Evolutionary conservation across 2,329 filamentous ascomycete genomes (phyloP), one percentile per base, ranked within the genome.

Genomic region (Cladosporium sp.): DNA sequence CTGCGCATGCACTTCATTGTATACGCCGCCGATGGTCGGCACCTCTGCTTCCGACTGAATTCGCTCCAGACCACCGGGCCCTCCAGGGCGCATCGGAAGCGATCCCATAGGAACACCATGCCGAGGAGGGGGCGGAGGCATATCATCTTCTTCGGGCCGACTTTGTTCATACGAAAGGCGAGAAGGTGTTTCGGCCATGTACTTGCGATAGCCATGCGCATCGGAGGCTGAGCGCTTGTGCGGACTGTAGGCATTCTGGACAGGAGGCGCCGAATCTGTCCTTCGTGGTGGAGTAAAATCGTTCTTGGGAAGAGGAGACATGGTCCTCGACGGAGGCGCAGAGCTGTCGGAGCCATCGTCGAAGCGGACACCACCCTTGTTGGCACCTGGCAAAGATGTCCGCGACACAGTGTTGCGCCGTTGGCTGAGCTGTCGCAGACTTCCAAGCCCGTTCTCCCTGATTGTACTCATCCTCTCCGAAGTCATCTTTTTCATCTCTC

Each of bases 401-500:
- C 69, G 59, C 47, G 74, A 74, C 55, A 73, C 74, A 7, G 73
- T 69, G 22, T 73, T 77, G 52, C 76, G 75, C n/a, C 74, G 71
- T 55, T 71, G 71, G 37, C 70, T 66, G n/a, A 70, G 64, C 22
- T 68, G 60, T n/a, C 63, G 57, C 54, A 58, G 62, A 19, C 40
- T 53, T n/a, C 52, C 58, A 37, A 64, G 57, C 24, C 63, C 60
- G 20, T 64, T 62, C 24, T 70, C 67, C 24, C 67, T 60, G 17
- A 63, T 61, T 7, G 62, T 64, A 19, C 83, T 84, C 83, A 96
- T 93, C 20, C 91, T 84, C 56, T 84, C 85, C 4, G 88, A 85
- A 0, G 93, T 97, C 44, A 93, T 78, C 58, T 97, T 91, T 74
- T 97, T 97, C 70, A 99, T 75, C 67, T 88, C 85, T 69, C 86